Evolutionary conservation across 2,329 filamentous ascomycete genomes (phyloP).

Genomic region (Fusarium falciforme): DNA sequence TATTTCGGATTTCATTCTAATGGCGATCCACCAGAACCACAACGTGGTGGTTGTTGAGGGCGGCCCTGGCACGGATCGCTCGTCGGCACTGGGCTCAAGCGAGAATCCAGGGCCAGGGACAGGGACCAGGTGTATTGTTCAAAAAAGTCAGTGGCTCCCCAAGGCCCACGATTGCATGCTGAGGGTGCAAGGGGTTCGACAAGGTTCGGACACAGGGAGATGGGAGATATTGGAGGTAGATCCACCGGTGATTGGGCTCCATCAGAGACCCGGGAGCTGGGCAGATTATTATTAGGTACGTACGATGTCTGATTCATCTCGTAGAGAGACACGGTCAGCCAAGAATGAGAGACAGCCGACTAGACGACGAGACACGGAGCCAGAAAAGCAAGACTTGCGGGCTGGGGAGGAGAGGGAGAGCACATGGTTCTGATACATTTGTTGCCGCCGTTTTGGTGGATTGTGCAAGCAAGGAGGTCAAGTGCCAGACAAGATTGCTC

Average conservation of each 20-base stretch:
- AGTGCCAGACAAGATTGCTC: conserved; percentile 28
- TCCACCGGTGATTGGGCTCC: conserved; percentile 32
- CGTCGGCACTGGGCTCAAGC: conserved; percentile 39
- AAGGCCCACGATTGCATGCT: conserved; percentile 22
- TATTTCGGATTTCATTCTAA: conserved; percentile 33
- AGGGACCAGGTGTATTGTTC: conserved; percentile 37
- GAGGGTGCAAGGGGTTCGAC: conserved; percentile 36
- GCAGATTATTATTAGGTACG: conserved; percentile 26
- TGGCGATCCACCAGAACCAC: conserved; percentile 40
- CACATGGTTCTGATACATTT: conserved; percentile 22
- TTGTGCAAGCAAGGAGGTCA: conserved; percentile 24
- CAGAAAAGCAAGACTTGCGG: conserved; percentile 1
- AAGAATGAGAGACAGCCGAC: conserved; percentile 20
- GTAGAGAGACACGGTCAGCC: conserved; percentile 6
- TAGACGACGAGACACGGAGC: conserved; percentile 1
- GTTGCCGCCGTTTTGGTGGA: not conserved
- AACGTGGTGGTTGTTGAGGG: conserved; percentile 38
- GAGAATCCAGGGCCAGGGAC: conserved; percentile 35
- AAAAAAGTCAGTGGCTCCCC: conserved; percentile 23
- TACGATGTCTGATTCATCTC: conserved; percentile 6
- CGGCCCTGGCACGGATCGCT: conserved; percentile 38
- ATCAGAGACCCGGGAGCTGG: conserved; percentile 13
- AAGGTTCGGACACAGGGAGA: conserved; percentile 35
- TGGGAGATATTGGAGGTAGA: conserved; percentile 15
- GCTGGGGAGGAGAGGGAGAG: conserved; percentile 3